These are phyloP conservation scores for Fusarium gaditjirri DNA, from an alignment of 2,329 filamentous ascomycete species.

Conservation along the genomic window DNA sequence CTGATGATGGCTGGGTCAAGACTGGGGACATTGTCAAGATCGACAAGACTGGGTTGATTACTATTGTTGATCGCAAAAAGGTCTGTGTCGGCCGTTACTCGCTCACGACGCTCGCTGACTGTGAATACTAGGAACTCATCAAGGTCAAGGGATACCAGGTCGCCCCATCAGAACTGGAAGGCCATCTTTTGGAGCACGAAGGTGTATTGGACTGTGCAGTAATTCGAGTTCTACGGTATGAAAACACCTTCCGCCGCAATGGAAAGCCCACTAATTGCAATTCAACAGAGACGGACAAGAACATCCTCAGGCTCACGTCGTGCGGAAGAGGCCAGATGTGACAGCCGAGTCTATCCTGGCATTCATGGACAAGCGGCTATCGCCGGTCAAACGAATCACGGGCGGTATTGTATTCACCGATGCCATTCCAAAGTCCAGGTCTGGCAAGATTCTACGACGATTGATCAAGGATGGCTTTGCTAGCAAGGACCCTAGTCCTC, in stretches of 20 bases:
- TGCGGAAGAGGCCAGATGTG: not conserved
- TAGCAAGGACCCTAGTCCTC: not conserved
- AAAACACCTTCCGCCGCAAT: too few species aligned
- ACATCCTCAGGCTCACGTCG: slow-evolving; percentile 8
- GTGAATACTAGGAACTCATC: not conserved
- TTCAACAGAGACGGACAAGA: not conserved
- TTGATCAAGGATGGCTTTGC: not conserved
- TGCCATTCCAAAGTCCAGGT: not conserved
- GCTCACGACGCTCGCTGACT: fast-evolving
- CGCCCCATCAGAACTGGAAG: slow-evolving; percentile 15
- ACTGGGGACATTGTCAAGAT: slow-evolving; percentile 5
- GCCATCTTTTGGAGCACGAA: not conserved
- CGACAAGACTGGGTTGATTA: not conserved
- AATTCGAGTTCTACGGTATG: slow-evolving; percentile 3
- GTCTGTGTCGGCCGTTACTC: not conserved
- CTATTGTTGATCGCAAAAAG: slow-evolving; percentile 13
- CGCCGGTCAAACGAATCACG: not conserved
- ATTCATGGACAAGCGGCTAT: slow-evolving; percentile 3
- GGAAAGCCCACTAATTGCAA: too few species aligned
- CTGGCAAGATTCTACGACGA: slow-evolving; percentile 12
- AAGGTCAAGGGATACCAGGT: slow-evolving; percentile 20
- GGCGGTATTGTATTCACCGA: slow-evolving; percentile 5
- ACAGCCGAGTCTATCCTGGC: not conserved
- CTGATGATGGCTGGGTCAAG: not conserved
- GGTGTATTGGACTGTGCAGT: slow-evolving; percentile 10